phyloP scores from a whole-genome alignment of 2,329 filamentous ascomycete genomes.

The Colletotrichum tamarilloi region DNA sequence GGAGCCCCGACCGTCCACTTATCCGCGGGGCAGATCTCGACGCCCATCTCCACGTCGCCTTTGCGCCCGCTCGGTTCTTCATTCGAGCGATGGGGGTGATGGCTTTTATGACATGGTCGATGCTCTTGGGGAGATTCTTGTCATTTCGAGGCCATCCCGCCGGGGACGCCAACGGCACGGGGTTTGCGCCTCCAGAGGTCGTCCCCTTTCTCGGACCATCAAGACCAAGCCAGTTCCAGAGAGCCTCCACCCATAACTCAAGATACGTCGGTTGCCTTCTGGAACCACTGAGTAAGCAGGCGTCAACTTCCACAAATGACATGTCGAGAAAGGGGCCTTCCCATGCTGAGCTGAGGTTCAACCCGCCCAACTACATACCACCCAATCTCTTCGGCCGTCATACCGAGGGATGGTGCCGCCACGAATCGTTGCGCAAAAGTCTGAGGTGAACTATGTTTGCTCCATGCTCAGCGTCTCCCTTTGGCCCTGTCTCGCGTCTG shows the following conservation, averaged over 20 bases:
- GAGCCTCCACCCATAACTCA: background rate
- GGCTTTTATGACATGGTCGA: conserved; percentile 24
- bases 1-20: background rate
- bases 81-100: conserved; percentile 20
- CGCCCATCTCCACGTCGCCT: conserved; percentile 2
- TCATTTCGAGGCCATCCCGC: conserved; percentile 11
- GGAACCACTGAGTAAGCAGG: conserved; percentile 19
- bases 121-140: conserved; percentile 12
- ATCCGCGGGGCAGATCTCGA: conserved; percentile 1
- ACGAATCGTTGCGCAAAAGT: conserved; percentile 7
- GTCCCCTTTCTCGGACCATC: background rate
- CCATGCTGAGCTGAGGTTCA: conserved; percentile 4
- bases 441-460: background rate
- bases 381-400: background rate
- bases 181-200: background rate
- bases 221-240: background rate
- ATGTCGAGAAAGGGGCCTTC: conserved; percentile 25
- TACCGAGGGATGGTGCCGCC: background rate
- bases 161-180: background rate
- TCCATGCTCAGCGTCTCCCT: conserved; percentile 25
- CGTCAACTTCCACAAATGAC: conserved; percentile 24
- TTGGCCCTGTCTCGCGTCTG: background rate
- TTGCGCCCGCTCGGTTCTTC: conserved; percentile 17
- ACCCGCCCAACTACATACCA: background rate
- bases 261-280: conserved; percentile 12